phyloP scores from a whole-genome alignment of 2,329 filamentous ascomycete genomes.

The Microascus cirrosus region DNA sequence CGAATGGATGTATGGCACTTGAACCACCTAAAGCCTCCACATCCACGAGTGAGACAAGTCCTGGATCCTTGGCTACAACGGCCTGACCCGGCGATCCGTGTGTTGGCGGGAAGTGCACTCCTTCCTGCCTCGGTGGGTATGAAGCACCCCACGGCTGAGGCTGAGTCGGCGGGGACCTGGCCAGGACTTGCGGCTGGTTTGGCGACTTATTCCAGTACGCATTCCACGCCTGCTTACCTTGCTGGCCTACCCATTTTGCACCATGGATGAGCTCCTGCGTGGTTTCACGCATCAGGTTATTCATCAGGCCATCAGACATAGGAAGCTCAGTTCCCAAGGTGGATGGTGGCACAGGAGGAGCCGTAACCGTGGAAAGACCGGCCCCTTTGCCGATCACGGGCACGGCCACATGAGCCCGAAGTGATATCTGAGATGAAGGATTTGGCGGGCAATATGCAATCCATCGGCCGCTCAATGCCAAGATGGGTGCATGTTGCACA shows the following conservation, averaged over 20 bases:
- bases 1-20: constrained; percentile 47
- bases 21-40: constrained; percentile 45
- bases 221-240: constrained; percentile 67
- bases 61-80: constrained; percentile 49
- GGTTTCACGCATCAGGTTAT: constrained; percentile 67
- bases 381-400: constrained; percentile 42
- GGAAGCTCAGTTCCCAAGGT: constrained; percentile 64
- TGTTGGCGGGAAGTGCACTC: constrained; percentile 59
- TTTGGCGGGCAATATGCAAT: constrained; percentile 65
- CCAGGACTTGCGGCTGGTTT: constrained; percentile 27
- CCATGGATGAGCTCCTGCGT: constrained; percentile 69
- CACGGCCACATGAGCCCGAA: constrained; percentile 55
- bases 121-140: constrained; percentile 33
- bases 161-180: constrained; percentile 29
- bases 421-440: constrained; percentile 58
- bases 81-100: constrained; percentile 52
- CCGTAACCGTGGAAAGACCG: constrained; percentile 47
- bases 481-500: constrained; percentile 44
- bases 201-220: constrained; percentile 61
- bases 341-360: constrained; percentile 56
- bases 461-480: constrained; percentile 63
- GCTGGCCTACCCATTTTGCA: constrained; percentile 66
- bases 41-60: constrained; percentile 66
- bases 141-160: constrained; percentile 35
- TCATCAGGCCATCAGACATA: constrained; percentile 59